Base-by-base conservation (phyloP, 108 stramenopile species). In the Skeletonema costatum region DNA sequence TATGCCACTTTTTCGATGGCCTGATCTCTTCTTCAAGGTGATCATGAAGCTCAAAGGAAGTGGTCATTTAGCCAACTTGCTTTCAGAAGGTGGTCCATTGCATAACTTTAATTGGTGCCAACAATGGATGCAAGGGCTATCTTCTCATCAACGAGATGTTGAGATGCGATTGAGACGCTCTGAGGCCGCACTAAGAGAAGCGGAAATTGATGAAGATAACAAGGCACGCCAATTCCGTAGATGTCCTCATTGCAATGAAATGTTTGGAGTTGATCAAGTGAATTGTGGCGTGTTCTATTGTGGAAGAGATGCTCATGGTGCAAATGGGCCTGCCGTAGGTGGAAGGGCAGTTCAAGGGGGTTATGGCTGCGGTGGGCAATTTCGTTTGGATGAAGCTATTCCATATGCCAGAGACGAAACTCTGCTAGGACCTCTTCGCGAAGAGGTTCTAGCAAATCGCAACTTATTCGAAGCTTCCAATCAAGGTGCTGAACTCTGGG, bases 241-340 rank as follows among this genome's bases (percentile, higher is more conserved):
- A 70, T 77, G 76, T 17, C 76, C 76, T 50, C 61, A 71, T 32
- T 77, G 76, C 38, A 19, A 32, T 5, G 48, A 53, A 4, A 13
- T 61, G 16, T 77, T 77, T 72, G 76, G 70, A 16, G 62, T 77
- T 5, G 70, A 77, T 32, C 71, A 77, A 33, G 44, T 14, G 38
- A 77, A 77, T 44, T 77, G 76, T 11, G 70, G 70, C 38, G 50
- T 61, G 46, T 77, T 77, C 42, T 17, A 35, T 35, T 77, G 76
- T 33, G 76, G 76, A 5, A 44, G 70, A 38, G 76, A 77, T 63
- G 76, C 76, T 2, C 76, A 77, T 72, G 71, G 46, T 13, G 38
- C 46, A 19, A 60, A 60, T 42, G 61, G 76, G 32, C 70, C 69
- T 17, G 70, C 70, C 2, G 30, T 76, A 19, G 75, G 75, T 19